These are phyloP conservation scores for Vinca minor DNA, from an alignment of 257 asterid genomes.

Conservation along the genomic window DNA sequence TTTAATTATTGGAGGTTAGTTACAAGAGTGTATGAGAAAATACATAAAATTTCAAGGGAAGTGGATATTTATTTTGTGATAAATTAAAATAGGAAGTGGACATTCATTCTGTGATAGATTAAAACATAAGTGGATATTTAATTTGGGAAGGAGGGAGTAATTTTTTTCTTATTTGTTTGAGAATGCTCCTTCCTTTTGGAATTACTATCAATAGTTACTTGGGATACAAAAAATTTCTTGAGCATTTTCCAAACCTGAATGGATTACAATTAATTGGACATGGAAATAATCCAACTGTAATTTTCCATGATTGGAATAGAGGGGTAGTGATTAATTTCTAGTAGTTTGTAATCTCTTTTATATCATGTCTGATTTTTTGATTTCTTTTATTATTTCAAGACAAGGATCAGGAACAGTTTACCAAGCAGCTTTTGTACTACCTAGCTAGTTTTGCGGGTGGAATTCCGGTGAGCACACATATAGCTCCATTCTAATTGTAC, in stretches of 20 bases:
- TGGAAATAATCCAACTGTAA: not conserved
- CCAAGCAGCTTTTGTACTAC: slow-evolving; percentile 65
- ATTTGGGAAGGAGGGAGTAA: not conserved
- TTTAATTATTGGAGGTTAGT: too few relatives aligned
- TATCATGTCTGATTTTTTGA: not conserved
- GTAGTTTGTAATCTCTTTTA: not conserved
- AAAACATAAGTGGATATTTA: too few relatives aligned
- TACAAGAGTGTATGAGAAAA: too few relatives aligned
- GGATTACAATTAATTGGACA: not conserved
- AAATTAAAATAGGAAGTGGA: too few relatives aligned
- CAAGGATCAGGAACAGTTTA: slow-evolving; percentile 81
- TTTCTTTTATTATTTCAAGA: slow-evolving; percentile 29
- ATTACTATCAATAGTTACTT: too few relatives aligned
- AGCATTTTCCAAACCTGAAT: not conserved
- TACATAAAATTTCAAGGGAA: too few relatives aligned
- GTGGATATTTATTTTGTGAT: too few relatives aligned
- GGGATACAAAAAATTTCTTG: not conserved
- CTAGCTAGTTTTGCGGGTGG: slow-evolving; percentile 76
- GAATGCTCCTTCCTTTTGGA: not conserved
- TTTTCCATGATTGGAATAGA: not conserved
- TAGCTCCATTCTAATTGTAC: slow-evolving; percentile 51
- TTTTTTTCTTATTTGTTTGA: not conserved
- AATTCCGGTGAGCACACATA: slow-evolving; percentile 90
- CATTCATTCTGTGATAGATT: too few relatives aligned
- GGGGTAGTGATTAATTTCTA: not conserved